These are phyloP conservation scores for Saturnispora quitensis DNA, from an alignment of 805 yeast species.

Conservation along the genomic window DNA sequence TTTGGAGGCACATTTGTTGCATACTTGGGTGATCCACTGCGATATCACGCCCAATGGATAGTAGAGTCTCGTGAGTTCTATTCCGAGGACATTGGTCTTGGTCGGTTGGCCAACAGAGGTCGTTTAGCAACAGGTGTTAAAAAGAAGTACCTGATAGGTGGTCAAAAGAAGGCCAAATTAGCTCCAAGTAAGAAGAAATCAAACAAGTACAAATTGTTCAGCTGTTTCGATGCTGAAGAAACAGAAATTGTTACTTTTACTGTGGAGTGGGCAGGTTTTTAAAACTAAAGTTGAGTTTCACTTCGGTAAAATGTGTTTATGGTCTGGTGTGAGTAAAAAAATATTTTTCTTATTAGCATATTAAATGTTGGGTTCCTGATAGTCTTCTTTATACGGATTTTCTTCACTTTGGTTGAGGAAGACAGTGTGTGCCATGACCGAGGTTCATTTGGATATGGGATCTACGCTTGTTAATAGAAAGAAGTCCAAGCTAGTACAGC, in stretches of 20 bases:
- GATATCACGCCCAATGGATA: conserved; percentile 82
- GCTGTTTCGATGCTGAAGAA: conserved; percentile 9
- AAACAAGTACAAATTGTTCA: conserved; percentile 6
- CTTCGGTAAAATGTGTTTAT: background rate
- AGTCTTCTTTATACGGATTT: background rate
- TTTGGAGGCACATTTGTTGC: conserved; percentile 87
- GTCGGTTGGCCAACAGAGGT: conserved; percentile 72
- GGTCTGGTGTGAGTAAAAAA: background rate
- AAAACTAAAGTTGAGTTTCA: conserved; percentile 30
- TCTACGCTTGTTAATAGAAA: background rate
- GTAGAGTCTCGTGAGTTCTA: conserved; percentile 42
- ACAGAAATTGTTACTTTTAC: conserved; percentile 45
- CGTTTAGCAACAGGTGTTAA: conserved; percentile 89
- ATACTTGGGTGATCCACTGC: conserved; percentile 90
- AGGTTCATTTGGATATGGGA: background rate
- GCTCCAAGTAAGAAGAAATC: background rate
- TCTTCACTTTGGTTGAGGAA: background rate
- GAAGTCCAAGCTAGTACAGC: background rate
- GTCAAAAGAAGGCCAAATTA: conserved; percentile 13
- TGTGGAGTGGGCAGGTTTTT: conserved; percentile 96
- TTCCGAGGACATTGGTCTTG: conserved; percentile 45
- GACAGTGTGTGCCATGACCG: background rate
- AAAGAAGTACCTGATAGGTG: conserved; percentile 63
- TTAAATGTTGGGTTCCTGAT: background rate
- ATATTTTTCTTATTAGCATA: background rate